phyloP scores from a whole-genome alignment of 169 alveolate species.

The Plasmodium knowlesi region DNA sequence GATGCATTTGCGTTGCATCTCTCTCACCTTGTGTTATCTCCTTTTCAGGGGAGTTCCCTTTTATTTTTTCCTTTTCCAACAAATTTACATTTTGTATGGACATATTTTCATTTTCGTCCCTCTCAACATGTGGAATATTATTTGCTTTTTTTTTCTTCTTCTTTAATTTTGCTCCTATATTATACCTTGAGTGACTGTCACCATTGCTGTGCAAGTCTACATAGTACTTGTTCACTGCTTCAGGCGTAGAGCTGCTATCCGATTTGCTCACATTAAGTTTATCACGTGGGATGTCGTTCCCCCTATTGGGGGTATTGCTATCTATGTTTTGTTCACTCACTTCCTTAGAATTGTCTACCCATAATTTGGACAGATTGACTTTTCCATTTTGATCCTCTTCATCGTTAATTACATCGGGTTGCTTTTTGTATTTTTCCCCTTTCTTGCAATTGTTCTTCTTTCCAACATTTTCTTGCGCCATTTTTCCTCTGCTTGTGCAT shows the following conservation, averaged over 20 bases:
- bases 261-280: not conserved
- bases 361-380: not conserved
- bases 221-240: not conserved
- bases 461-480: not conserved
- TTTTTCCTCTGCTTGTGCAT: conserved; percentile 1
- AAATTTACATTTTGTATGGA: not conserved
- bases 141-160: not conserved
- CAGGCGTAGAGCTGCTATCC: not conserved
- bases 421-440: not conserved
- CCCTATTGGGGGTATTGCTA: not conserved
- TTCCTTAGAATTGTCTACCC: not conserved
- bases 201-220: not conserved
- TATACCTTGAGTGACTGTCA: not conserved
- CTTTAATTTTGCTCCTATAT: not conserved
- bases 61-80: not conserved
- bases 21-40: not conserved
- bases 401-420: not conserved
- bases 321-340: not conserved
- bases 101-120: not conserved
- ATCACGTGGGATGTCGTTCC: not conserved
- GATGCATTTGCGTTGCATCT: not conserved
- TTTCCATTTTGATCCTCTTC: not conserved
- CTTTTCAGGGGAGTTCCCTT: not conserved
- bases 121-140: not conserved
- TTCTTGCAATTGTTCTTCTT: not conserved